phyloP scores from a whole-genome alignment of 768 basidiomycete species.

The Chalciporus piperatus region DNA sequence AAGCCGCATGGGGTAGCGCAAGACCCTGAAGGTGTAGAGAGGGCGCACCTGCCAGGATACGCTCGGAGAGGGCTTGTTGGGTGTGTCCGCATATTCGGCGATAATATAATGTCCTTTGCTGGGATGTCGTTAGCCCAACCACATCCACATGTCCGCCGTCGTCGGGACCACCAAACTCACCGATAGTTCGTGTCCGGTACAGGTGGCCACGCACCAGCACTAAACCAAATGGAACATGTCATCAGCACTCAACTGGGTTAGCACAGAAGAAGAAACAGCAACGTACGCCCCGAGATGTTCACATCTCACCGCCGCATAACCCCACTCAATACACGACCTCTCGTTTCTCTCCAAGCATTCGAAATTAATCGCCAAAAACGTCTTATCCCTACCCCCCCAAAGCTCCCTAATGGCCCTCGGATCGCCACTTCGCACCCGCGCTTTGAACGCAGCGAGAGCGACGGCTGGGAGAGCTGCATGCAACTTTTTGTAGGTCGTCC shows the following conservation, averaged over 20 bases:
- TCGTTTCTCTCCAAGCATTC: slow-evolving; percentile 74
- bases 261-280: not conserved
- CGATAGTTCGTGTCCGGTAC: slow-evolving; percentile 73
- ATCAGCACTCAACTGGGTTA: slow-evolving; percentile 2
- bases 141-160: no score
- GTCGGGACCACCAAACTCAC: slow-evolving; percentile 40
- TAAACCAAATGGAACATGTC: slow-evolving; percentile 24
- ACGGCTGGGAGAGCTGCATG: slow-evolving; percentile 70
- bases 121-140: slow-evolving; percentile 8
- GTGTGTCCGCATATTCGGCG: slow-evolving; percentile 62
- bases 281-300: slow-evolving; percentile 68
- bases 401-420: slow-evolving; percentile 60
- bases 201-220: slow-evolving; percentile 74
- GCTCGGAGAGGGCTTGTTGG: slow-evolving; percentile 62
- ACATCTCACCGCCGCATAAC: slow-evolving; percentile 77
- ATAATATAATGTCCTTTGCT: slow-evolving; percentile 73
- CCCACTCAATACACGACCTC: slow-evolving; percentile 71
- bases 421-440: slow-evolving; percentile 64
- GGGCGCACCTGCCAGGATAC: slow-evolving; percentile 69
- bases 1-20: slow-evolving; percentile 16
- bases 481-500: slow-evolving; percentile 64
- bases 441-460: slow-evolving; percentile 59
- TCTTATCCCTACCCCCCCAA: slow-evolving; percentile 70
- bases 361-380: slow-evolving; percentile 72
- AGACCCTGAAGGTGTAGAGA: slow-evolving; percentile 6